Conservation (phyloP, 176 grass and related monocot species). For the Dactylis glomerata region DNA sequence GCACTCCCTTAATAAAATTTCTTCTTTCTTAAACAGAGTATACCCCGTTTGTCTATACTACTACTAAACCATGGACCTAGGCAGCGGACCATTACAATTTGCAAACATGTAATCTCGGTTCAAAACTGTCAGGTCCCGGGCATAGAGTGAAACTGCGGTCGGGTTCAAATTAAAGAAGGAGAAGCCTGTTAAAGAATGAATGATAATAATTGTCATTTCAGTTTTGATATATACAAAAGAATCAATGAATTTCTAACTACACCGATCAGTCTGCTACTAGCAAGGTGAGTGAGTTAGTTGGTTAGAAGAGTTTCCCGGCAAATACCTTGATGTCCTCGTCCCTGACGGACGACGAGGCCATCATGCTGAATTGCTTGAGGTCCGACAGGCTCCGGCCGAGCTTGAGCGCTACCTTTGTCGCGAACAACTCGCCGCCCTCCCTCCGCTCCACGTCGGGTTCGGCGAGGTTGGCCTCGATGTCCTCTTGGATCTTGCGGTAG, state of each 20-base stretch:
- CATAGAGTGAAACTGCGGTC: background rate
- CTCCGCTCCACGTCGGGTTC: constrained; percentile 33
- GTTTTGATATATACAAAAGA: background rate
- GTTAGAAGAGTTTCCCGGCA: background rate
- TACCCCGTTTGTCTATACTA: too few relatives aligned
- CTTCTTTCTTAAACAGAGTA: too few relatives aligned
- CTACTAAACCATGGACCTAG: too few relatives aligned
- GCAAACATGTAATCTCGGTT: too few relatives aligned
- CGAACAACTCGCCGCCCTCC: constrained; percentile 53
- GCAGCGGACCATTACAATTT: too few relatives aligned
- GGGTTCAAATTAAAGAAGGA: background rate
- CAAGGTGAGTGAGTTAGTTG: background rate
- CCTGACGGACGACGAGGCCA: constrained; percentile 22
- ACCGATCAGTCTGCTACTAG: background rate
- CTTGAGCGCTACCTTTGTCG: constrained; percentile 37
- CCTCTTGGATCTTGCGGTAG: constrained; percentile 50
- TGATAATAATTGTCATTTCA: background rate
- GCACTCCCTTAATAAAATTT: too few relatives aligned
- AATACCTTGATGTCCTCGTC: constrained; percentile 35
- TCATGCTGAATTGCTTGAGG: constrained; percentile 17
- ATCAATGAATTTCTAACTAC: background rate
- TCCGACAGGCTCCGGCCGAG: constrained; percentile 27
- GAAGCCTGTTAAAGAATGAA: background rate
- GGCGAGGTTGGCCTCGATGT: constrained; percentile 33
- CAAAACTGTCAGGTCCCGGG: too few relatives aligned